Base-by-base conservation (phyloP, 495 filamentous ascomycete genomes). In the Penicillium samsonianum region DNA sequence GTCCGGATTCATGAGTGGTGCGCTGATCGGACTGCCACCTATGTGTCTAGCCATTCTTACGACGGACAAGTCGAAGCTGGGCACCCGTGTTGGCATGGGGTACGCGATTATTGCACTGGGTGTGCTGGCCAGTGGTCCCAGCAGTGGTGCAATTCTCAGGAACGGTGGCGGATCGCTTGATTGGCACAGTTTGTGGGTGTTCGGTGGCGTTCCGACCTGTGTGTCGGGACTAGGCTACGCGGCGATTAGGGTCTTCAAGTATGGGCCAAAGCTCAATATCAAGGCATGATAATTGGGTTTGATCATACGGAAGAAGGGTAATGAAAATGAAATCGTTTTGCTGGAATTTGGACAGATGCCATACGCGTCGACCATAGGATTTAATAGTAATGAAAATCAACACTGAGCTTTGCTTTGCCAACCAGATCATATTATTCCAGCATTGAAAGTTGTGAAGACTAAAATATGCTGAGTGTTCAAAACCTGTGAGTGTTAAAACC, bases 11-110 rank as follows among this genome's bases (percentile, higher is more conserved):
- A 48, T 53, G 26, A 53, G 37, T 10, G 57, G 49, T 20, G 35
- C 33, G 4, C 30, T 59, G 31, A 53, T 59, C 12, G 57, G 48
- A 7, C 44, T 50, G 3, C 57, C 57, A 0, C 49, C 57, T 2
- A 22, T 48, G 16, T 31, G 51, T 6, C 30, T 59, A 5, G 43
- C 51, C 2, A 31, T 30, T 10, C 28, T 58, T 5, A 58, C 56
- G 3, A 16, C 31, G 1, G 56, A 71, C 9, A 57, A 56, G 4
- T 51, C 46, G 12, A 55, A 48, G 3, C 55, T 77, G 7, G 74
- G 73, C 1, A 66, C 69, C 3, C 62, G 74, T 5, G 43, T 76
- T 5, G 75, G 75, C 0, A 61, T 74, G 64, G 53, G 62, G 1
- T 67, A 63, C 7, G 37, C 33, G 0, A 42, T 52, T 0, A 42